These are phyloP conservation scores for Tulasnella sp. DNA, from an alignment of 768 basidiomycete species.

Conservation along the genomic window DNA sequence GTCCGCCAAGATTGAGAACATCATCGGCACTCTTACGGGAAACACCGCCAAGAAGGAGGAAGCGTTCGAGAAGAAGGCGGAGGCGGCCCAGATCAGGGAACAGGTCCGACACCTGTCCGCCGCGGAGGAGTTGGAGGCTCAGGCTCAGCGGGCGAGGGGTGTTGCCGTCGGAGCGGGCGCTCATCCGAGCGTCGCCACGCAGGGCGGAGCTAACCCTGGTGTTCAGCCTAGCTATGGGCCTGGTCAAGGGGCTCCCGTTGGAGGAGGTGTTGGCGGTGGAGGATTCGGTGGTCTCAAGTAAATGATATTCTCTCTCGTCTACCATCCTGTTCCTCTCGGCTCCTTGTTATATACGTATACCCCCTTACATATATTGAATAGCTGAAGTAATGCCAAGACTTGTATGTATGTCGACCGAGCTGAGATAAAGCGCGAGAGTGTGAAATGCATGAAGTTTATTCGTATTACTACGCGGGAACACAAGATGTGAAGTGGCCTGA, in stretches of 20 bases:
- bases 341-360: background rate
- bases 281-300: too few relatives aligned
- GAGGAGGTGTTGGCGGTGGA: too few relatives aligned
- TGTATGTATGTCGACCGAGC: too few relatives aligned
- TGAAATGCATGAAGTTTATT: too few relatives aligned
- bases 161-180: constrained; percentile 4
- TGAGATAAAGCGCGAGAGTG: too few relatives aligned
- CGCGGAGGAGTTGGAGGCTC: constrained; percentile 6
- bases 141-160: background rate
- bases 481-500: too few relatives aligned
- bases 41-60: constrained; percentile 4
- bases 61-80: constrained; percentile 10
- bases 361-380: too few relatives aligned
- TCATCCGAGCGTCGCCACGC: background rate
- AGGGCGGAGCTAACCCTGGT: too few relatives aligned
- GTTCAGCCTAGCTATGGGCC: too few relatives aligned
- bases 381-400: too few relatives aligned
- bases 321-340: background rate
- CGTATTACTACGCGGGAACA: too few relatives aligned
- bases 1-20: constrained; percentile 3
- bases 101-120: background rate
- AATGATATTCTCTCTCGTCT: background rate
- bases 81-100: background rate
- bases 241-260: too few relatives aligned
- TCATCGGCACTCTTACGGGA: constrained; percentile 1